Base-by-base conservation (phyloP, 2,329 filamentous ascomycete genomes). In the Botrytis pseudocinerea region DNA sequence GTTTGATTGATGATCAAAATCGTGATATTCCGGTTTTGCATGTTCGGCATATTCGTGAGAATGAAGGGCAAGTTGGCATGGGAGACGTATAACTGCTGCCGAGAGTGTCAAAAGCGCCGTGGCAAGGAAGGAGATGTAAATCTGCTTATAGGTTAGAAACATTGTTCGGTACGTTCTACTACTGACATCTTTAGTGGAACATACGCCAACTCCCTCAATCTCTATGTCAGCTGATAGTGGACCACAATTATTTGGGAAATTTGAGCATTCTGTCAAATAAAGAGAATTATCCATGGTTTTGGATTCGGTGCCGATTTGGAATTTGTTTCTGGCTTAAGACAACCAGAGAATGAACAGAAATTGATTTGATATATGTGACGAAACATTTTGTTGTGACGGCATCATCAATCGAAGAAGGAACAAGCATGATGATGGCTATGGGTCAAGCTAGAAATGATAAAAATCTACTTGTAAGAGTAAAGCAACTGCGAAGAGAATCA, bases 121-220 rank as follows among this genome's bases (percentile, higher is more conserved):
- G 32, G 59, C 60, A 22, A 71, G 60, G 38, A 63, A 71, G 40
- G 69, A 71, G 7, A 71, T 42, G 12, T 64, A 71, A 9, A 71
- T 48, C 69, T 71, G 25, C 16, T 1, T 4, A 20, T 18, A 71
- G 35, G 25, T 54, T 14, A 51, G 60, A 40, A 44, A 28, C 38
- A 54, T 16, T 12, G 12, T 51, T n/a, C 10, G 25, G 25, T n/a
- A n/a, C 25, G n/a, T n/a, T 54, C 48, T n/a, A 54, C 5, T 16
- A 54, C 12, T 35, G 6, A 40, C 16, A 18, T 22, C 12, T 32
- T 16, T 10, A 32, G 22, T 12, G 25, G n/a, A 35, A 59, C 46
- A 35, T 46, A 71, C 61, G 9, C 70, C 61, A 1, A 66, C 28
- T 20, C 40, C 48, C 35, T 64, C 35, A 4, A 66, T 66, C 8